Evolutionary conservation across 176 grass and related monocot genomes (phyloP), one percentile per base, ranked within the genome.

Genomic region (Raddia distichophylla): DNA sequence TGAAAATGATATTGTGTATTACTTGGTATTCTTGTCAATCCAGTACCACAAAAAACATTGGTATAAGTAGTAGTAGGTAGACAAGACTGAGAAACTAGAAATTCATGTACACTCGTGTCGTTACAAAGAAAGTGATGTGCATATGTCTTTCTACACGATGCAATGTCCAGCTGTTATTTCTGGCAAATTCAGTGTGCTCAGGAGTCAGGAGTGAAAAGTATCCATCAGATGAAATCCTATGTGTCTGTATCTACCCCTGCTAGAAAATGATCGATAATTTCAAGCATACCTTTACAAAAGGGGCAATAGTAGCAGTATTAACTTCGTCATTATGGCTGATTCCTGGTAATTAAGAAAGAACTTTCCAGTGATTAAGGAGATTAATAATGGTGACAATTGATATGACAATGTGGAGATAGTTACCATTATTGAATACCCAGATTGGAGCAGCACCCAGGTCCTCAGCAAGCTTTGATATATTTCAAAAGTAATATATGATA

Each of bases 351-450:
- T 22, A 67, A 85, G 53, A 82, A 62, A 35, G 45, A 64, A 86
- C 8, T 46, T 53, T 54, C 54, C 54, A 55, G 60, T 11, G 40
- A 73, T 60, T 78, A 54, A 84, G 49, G 32, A 19, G 56, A n/a
- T 18, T 3, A 22, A 42, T 7, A 63, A 5, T 57, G 60, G 12
- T 69, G 51, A 74, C 68, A 13, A 43, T 51, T 69, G 58, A 81
- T 59, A 75, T 53, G 6, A 68, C 8, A 62, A 75, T 34, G 60
- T 40, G 52, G 15, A 80, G 6, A 61, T 0, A 42, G 18, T 63
- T 94, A 98, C 96, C 96, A 91, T 90, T 89, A 75, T 95, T 98
- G 74, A 98, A 87, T 27, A 98, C 96, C 96, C 96, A 98, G 52
- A 98, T 83, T 84, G 96, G 90, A 27, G 81, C 74, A 52, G 90